phyloP scores from a whole-genome alignment of 1,284 basidiomycete species.

The Athelia sp. region DNA sequence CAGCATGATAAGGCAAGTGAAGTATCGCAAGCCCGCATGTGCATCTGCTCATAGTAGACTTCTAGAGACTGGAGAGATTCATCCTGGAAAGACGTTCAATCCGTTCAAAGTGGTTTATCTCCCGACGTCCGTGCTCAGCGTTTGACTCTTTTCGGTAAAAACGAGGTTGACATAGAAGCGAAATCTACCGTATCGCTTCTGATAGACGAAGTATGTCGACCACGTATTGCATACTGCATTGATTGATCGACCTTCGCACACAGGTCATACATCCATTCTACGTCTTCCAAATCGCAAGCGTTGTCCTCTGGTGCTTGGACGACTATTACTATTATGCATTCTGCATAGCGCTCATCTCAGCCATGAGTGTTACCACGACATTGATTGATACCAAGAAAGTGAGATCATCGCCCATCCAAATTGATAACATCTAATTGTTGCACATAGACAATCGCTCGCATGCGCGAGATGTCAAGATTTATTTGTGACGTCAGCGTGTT shows the following conservation, averaged over 20 bases:
- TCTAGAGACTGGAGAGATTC: slow-evolving; percentile 96
- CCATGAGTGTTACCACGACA: slow-evolving; percentile 83
- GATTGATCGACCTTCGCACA: slow-evolving; percentile 9
- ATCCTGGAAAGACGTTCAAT: slow-evolving; percentile 60
- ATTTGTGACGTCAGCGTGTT: slow-evolving; percentile 77
- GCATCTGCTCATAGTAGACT: slow-evolving; percentile 2
- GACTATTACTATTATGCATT: slow-evolving; percentile 98
- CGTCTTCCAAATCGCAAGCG: slow-evolving; percentile 97
- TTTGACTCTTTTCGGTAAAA: slow-evolving; percentile 75
- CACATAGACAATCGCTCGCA: slow-evolving; percentile 79
- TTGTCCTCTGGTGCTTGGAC: slow-evolving; percentile 92
- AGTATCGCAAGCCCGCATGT: slow-evolving; percentile 3
- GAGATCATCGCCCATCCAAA: slow-evolving; percentile 9
- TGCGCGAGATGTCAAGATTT: slow-evolving; percentile 97
- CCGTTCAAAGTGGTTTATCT: slow-evolving; percentile 63
- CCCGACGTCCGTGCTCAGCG: slow-evolving; percentile 60
- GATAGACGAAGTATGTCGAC: slow-evolving; percentile 75
- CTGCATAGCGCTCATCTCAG: slow-evolving; percentile 92
- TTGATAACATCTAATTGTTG: slow-evolving; percentile 10
- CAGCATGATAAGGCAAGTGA: slow-evolving; percentile 66
- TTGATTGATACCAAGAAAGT: slow-evolving; percentile 92
- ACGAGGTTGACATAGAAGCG: slow-evolving; percentile 88
- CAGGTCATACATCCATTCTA: slow-evolving; percentile 89
- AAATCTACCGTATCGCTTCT: slow-evolving; percentile 82
- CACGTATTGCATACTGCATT: slow-evolving; percentile 1